These are phyloP conservation scores for Lipomyces yamadae DNA, from an alignment of 805 yeast genomes.

Conservation along the genomic window DNA sequence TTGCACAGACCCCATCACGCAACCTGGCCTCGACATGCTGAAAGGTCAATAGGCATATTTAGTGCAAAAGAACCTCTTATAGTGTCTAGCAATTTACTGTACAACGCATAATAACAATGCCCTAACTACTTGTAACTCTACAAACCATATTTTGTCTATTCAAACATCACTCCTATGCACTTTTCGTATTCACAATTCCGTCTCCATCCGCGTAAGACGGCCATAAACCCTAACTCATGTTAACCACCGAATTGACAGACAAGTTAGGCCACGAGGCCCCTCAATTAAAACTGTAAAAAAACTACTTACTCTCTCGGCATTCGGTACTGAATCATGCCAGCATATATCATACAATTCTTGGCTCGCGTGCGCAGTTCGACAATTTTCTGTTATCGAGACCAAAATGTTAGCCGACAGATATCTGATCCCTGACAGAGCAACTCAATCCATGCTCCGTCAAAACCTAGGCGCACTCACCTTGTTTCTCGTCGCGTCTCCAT, in stretches of 20 bases:
- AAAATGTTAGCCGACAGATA: constrained; percentile 3
- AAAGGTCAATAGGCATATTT: too few species aligned
- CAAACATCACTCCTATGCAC: neutral
- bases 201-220: constrained; percentile 35
- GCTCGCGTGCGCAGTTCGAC: constrained; percentile 65
- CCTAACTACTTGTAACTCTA: neutral
- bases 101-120: too few species aligned
- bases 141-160: neutral
- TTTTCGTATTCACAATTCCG: constrained; percentile 22
- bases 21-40: neutral
- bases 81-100: too few species aligned
- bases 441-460: neutral
- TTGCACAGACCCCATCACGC: too few species aligned
- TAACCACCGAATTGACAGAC: neutral
- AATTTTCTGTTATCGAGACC: constrained; percentile 51
- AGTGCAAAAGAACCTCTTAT: too few species aligned
- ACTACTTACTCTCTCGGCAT: constrained; percentile 64
- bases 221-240: constrained; percentile 34
- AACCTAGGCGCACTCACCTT: constrained; percentile 41
- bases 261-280: too few species aligned
- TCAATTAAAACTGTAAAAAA: neutral
- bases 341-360: constrained; percentile 88
- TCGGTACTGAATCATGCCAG: constrained; percentile 91
- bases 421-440: neutral
- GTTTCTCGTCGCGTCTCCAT: constrained; percentile 34